Evolutionary conservation across 352 stramenopile genomes (phyloP), one percentile per base, ranked within the genome.

Genomic region (Thalassiosira delicatula): DNA sequence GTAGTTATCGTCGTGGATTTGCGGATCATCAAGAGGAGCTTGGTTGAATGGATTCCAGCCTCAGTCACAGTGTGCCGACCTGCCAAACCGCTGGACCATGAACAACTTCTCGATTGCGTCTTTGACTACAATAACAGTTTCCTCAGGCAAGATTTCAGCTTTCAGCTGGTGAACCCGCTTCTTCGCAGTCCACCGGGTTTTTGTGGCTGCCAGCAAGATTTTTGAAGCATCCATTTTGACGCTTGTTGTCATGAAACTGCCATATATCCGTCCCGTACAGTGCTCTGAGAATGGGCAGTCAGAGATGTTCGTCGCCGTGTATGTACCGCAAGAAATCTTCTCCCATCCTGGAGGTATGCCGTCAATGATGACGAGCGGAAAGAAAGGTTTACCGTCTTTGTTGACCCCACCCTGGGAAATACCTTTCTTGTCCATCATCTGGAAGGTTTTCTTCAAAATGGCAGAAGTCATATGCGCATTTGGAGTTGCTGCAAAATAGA

Each of bases 151-250:
- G 53, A 62, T 29, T 62, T 62, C 53, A 29, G 53, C 25, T 11
- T 30, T 12, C 14, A 62, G 53, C 17, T 23, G 7, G 23, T 30
- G 17, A 40, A 9, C 23, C 40, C 53, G 33, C 25, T 62, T 62
- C 29, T 35, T 30, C 53, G 40, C 21, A 33, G 40, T 37, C 7
- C 42, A 72, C 9, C 61, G 40, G 1, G 1, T 29, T 17, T 61
- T 72, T 27, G 14, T 23, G 25, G 35, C 44, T 8, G n/a, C 23
- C n/a, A 74, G 44, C 32, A 27, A 0, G 3, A 5, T n/a, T 9
- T n/a, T 76, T 76, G 68, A 67, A 76, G 19, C 17, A 25, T 30
- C 68, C 51, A 57, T 76, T 76, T 33, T 54, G 27, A 3, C 25
- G 17, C n/a, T 4, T 67, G 14, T 37, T 23, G 30, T 76, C 68